phyloP scores from a whole-genome alignment of 2,329 filamentous ascomycete genomes.

The Penicillium sp. region DNA sequence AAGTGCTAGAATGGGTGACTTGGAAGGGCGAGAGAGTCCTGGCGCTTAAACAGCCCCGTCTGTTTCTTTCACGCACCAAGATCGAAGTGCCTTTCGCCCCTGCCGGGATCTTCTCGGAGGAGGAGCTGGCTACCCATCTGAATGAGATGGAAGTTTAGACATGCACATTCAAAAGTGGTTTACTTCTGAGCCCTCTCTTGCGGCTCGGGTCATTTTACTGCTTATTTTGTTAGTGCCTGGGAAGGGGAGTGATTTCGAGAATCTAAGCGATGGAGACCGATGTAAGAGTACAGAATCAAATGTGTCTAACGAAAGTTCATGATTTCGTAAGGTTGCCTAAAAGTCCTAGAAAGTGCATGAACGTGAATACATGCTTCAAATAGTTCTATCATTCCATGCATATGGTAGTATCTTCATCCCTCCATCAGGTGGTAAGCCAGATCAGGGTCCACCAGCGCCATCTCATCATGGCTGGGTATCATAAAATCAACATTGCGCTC shows the following conservation, averaged over 20 bases:
- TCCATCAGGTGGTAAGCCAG: constrained; percentile 30
- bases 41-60: not conserved
- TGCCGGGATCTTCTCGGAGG: not conserved
- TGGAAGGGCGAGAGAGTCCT: not conserved
- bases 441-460: constrained; percentile 35
- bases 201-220: not conserved
- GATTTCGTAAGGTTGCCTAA: not conserved
- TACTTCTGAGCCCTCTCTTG: not conserved
- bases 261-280: not conserved
- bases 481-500: constrained; percentile 19
- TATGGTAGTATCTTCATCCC: constrained; percentile 4
- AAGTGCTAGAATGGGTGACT: not conserved
- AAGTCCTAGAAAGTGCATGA: not conserved
- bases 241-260: not conserved
- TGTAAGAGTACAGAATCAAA: not conserved
- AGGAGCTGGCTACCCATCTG: not conserved
- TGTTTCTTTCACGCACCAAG: not conserved
- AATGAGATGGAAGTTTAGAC: not conserved
- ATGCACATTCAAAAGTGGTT: not conserved
- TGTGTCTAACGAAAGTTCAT: not conserved
- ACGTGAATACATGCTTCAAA: not conserved
- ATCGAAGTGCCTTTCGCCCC: not conserved
- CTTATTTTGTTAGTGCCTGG: not conserved
- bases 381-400: not conserved
- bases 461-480: constrained; percentile 30